These are phyloP conservation scores for Vigna radiata DNA, from an alignment of 306 rosid species.

Conservation along the genomic window DNA sequence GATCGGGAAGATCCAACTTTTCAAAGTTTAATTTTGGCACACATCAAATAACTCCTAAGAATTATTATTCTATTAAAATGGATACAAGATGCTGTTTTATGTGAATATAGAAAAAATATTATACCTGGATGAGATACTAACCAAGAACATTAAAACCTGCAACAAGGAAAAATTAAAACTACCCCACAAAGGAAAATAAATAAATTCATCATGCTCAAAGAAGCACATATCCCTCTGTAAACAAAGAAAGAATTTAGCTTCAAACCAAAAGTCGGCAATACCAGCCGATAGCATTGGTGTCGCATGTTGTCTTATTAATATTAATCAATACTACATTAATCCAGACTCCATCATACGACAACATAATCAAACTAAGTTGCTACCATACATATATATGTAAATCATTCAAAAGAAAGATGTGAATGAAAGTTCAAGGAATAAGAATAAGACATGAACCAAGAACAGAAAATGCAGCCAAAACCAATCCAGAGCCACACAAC, in stretches of 20 bases:
- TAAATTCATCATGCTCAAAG: neutral
- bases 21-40: neutral
- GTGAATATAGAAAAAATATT: neutral
- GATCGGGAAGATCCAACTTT: neutral
- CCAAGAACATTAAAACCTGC: neutral
- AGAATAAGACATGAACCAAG: neutral
- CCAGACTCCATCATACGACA: neutral
- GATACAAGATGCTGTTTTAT: neutral
- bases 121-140: neutral
- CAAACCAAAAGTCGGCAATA: too few species aligned
- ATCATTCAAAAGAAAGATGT: neutral
- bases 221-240: neutral
- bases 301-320: neutral
- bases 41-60: neutral
- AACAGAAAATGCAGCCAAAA: neutral
- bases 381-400: neutral
- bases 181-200: neutral
- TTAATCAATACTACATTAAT: neutral
- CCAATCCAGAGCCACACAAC: too few species aligned
- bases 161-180: neutral
- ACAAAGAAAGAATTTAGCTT: neutral
- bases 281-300: neutral
- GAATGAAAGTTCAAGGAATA: neutral
- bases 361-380: neutral
- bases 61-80: neutral